Conservation (phyloP, 139 green algal species). For the Volvox africanus region DNA sequence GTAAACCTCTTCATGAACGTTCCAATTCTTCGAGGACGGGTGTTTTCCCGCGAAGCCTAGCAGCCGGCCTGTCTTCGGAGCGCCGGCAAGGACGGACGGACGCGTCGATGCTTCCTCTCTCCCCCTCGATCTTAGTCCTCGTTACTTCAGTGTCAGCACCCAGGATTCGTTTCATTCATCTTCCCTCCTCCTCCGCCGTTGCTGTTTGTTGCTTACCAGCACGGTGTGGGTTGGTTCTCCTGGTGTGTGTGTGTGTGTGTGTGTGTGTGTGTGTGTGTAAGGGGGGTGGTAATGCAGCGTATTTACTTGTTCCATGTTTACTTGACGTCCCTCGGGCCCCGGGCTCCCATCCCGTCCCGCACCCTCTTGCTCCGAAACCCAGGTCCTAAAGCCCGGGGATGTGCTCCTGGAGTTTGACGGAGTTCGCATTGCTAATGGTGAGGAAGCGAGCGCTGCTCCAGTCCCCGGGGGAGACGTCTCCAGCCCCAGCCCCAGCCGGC, state of each 20-base stretch:
- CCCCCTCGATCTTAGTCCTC: too few species aligned
- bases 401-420: conserved; percentile 83
- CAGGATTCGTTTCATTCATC: too few species aligned
- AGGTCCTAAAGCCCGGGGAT: conserved; percentile 72
- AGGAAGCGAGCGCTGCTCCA: background rate
- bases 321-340: background rate
- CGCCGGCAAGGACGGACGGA: too few species aligned
- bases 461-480: background rate
- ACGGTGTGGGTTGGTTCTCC: background rate
- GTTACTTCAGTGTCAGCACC: too few species aligned
- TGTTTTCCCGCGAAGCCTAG: too few species aligned
- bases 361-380: background rate
- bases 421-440: conserved; percentile 67
- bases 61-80: too few species aligned
- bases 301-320: background rate
- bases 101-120: too few species aligned
- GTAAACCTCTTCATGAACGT: too few species aligned
- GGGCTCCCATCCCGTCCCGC: background rate
- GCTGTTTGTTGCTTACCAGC: too few species aligned
- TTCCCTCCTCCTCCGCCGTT: too few species aligned
- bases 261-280: background rate
- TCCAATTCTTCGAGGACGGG: too few species aligned
- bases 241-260: background rate
- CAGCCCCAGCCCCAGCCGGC: too few species aligned
- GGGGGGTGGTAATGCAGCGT: background rate